Evolutionary conservation across 257 asterid genomes (phyloP), one percentile per base, ranked within the genome.

Genomic region (Mitragyna speciosa): DNA sequence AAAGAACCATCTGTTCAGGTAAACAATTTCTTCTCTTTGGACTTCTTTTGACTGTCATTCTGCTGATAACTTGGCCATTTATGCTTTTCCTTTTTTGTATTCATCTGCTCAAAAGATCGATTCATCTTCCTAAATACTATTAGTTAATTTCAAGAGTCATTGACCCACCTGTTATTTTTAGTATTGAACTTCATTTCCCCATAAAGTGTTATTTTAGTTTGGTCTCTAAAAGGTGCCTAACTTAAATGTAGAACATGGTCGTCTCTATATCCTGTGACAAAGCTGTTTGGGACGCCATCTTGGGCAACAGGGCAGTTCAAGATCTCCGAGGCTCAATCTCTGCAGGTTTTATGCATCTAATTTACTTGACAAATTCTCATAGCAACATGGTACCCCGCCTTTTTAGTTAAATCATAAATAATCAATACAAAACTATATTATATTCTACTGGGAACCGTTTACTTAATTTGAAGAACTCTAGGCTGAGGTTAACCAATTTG

Each of bases 201-300:
- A 36, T 19, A 54, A 64, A 70, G 19, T 54, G 7, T 54, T 54
- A 4, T 54, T 54, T 54, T n/a, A 63, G 68, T 63, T 63, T 19
- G 28, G 19, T 26, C 36, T 28, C 68, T 63, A 10, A 28, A 63
- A n/a, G 64, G 28, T 58, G 67, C 77, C 12, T 70, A 33, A 56
- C 64, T 51, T 80, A 75, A 73, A 72, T 77, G 80, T 77, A 92
- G 97, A 80, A 85, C 49, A 81, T 85, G 93, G 90, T 92, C 6
- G 20, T 76, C 72, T 88, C 94, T 36, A 80, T 92, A 72, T 87
- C 94, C 47, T 52, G 87, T 70, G 97, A 92, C 56, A 79, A 81
- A 78, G 92, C 88, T 70, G 92, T 92, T 78, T 92, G 94, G 97
- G 87, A 89, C 41, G 93, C 97, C 69, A 84, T 90, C 80, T 80